Base-by-base conservation (phyloP, 108 stramenopile genomes). In the Hondaea fermentalgiana region DNA sequence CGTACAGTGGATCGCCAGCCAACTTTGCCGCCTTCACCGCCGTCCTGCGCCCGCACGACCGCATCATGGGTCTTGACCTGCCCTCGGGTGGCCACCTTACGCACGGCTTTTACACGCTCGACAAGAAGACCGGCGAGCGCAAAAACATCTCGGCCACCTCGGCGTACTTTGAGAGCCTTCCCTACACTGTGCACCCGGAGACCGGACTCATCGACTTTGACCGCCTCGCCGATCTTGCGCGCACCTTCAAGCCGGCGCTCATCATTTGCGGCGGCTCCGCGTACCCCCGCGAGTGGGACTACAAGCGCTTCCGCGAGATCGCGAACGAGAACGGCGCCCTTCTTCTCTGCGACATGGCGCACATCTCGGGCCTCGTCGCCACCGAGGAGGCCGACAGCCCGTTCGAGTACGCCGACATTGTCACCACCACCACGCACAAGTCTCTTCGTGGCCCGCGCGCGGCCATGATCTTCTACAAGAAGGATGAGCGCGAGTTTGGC, bases 351-450 rank as follows among this genome's bases (percentile, higher is more conserved):
- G 99, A 99, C 92, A 99, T 99, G 99, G 98, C 98, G 10, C 99
- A 99, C 95, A 98, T 97, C 90, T 97, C 97, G 21, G 99, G 99
- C 59, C 94, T 99, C 60, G 98, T 99, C 55, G 98, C 97, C 59
- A 97, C 98, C 71, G 93, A 93, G 58, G 97, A 98, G 92, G 96
- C 95, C 59, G 92, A 72, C 8, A 95, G 92, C 92, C 99, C 99
- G 51, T 99, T 99, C 91, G 96, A 98, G 59, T 93, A 92, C 89
- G 96, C 96, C 89, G 99, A 99, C 91, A 94, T 99, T 57, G 99
- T 99, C 44, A 99, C 99, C 60, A 99, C 99, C 90, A 99, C 99
- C 60, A 99, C 98, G n/a, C 99, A 99, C 97, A 99, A 99, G 95
- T 97, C 97, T 60, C 96, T 99, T 44, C 97, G 99, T 72, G 99